Base-by-base conservation (phyloP, 495 filamentous ascomycete species). In the Neurospora cerealis region DNA sequence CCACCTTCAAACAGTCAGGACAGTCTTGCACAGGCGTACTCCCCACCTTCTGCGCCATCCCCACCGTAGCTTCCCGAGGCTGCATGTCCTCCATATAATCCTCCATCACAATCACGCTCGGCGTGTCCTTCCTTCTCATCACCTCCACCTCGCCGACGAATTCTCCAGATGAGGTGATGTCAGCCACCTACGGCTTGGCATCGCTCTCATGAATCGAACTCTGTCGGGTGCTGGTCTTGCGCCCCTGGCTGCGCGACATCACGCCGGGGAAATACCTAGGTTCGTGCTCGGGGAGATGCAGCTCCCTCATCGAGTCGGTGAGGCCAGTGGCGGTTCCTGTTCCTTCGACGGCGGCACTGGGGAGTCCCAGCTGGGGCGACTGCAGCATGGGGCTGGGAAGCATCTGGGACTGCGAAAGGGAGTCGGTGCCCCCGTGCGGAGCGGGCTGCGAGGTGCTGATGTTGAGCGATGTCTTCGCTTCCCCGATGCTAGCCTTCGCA, bases 181-280 rank as follows among this genome's bases (percentile, higher is more conserved):
- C 54, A 66, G 54, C 54, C 54, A 66, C 54, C 54, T 66, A 66
- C 54, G 54, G 28, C 54, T 66, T 66, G 28, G 28, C 74, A 69
- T 86, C 83, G 32, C 75, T 78, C 71, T 84, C 84, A 66, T 83
- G 83, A 62, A 78, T 76, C 69, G 83, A 85, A 70, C 74, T 75
- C 54, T 79, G 80, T 54, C 83, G 76, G 69, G 78, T 78, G 79
- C 86, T 91, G 66, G 83, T 81, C 70, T 83, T 83, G 70, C 87
- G 83, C 44, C 54, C 28, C 15, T 85, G 86, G 71, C 85, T 86
- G 70, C 90, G 86, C 77, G 90, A 88, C 32, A 93, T 86, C 69
- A 93, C 85, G 4, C 92, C 91, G 0, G 92, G 92, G 79, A 93
- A 92, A 60, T 93, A 91, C 74, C 88, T 86, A 42, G 91, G 90